Conservation (phyloP, 1,284 basidiomycete species). For the Tetrapyrgos nigripes region DNA sequence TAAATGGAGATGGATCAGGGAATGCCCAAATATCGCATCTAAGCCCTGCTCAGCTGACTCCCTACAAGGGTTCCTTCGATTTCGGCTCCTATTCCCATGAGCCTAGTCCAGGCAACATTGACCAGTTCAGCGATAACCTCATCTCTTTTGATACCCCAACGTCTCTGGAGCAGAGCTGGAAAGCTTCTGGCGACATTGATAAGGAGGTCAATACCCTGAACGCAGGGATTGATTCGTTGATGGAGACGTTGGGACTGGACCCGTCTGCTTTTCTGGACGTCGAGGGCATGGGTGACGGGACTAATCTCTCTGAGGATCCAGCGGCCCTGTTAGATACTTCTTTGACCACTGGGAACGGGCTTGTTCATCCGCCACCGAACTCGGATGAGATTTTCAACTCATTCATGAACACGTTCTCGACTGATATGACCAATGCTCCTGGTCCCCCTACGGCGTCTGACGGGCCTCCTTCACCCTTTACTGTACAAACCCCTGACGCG, state of each 20-base stretch:
- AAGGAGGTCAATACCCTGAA: constrained; percentile 78
- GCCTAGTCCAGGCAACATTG: constrained; percentile 15
- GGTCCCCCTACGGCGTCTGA: neutral
- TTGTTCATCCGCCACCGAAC: neutral
- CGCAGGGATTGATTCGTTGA: constrained; percentile 74
- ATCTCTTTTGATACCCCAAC: constrained; percentile 49
- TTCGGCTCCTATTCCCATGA: constrained; percentile 7
- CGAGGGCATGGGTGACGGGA: constrained; percentile 20
- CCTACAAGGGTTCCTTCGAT: constrained; percentile 14
- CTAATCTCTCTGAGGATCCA: constrained; percentile 12
- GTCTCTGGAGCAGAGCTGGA: constrained; percentile 63
- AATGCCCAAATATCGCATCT: neutral
- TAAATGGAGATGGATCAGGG: constrained; percentile 5
- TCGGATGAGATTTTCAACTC: constrained; percentile 13
- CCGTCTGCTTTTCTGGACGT: constrained; percentile 40
- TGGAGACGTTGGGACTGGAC: constrained; percentile 75
- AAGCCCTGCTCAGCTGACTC: constrained; percentile 6
- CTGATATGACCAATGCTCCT: neutral
- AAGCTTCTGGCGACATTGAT: constrained; percentile 69
- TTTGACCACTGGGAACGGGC: neutral
- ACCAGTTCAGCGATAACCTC: constrained; percentile 32
- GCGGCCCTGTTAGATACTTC: constrained; percentile 1
- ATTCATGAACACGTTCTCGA: constrained; percentile 12
- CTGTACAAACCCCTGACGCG: neutral
- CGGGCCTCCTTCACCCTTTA: neutral